phyloP scores from a whole-genome alignment of 2,329 filamentous ascomycete genomes.

The Coniochaeta sp. region DNA sequence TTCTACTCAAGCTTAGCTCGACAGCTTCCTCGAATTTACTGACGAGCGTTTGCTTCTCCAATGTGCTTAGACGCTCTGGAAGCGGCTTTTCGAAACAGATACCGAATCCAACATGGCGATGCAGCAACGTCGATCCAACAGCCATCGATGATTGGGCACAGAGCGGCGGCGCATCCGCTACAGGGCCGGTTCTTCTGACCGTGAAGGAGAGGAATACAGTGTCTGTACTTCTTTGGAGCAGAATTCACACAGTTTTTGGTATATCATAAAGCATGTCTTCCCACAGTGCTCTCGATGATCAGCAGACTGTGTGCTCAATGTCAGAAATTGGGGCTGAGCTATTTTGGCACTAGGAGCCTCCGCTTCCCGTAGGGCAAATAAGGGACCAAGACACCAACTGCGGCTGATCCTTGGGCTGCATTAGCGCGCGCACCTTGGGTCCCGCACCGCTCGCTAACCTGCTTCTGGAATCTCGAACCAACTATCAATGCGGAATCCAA shows the following conservation, averaged over 20 bases:
- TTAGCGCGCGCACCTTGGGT: conserved; percentile 1
- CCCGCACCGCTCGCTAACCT: not conserved
- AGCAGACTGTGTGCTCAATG: not conserved
- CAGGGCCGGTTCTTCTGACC: not conserved
- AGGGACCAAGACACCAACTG: not conserved
- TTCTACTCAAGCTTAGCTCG: no score
- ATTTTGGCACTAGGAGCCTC: conserved; percentile 4
- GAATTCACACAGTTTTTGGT: not conserved
- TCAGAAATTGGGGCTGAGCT: conserved; percentile 8
- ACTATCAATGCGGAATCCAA: not conserved
- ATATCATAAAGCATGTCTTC: not conserved
- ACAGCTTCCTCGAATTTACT: no score
- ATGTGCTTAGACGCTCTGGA: not conserved
- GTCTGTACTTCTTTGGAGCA: not conserved
- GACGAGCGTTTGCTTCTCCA: not conserved
- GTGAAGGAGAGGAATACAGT: not conserved
- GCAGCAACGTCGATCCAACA: not conserved
- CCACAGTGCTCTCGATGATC: not conserved
- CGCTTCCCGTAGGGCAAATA: not conserved
- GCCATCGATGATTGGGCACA: not conserved
- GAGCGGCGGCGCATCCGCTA: not conserved
- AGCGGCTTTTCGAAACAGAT: not conserved
- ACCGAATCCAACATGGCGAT: not conserved
- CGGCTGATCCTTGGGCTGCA: conserved; percentile 7
- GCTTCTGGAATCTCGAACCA: not conserved